Conservation (phyloP, 306 rosid species). For the Acacia acuminata region DNA sequence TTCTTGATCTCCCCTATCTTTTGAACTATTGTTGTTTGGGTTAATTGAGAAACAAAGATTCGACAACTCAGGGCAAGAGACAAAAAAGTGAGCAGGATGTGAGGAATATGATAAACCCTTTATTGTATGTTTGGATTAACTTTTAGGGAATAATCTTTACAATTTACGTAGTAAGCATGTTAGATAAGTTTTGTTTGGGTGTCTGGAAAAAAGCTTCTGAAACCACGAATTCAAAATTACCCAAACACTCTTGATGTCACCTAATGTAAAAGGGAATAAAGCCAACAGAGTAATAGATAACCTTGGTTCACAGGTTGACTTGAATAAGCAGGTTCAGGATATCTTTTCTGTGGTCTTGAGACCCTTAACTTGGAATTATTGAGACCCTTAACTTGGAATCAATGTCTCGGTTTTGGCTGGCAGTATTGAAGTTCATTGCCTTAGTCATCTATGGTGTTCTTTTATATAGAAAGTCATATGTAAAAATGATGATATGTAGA, state of each 20-base stretch:
- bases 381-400: conserved; percentile 74
- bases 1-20: conserved; percentile 61
- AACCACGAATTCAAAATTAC: no score
- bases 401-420: conserved; percentile 65
- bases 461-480: conserved; percentile 38
- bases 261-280: conserved; percentile 59
- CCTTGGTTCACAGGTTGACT: conserved; percentile 67
- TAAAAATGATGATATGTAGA: conserved; percentile 27
- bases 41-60: conserved; percentile 76
- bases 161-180: no score
- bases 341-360: conserved; percentile 54
- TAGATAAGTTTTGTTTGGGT: no score
- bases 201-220: no score
- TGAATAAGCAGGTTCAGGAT: conserved; percentile 56
- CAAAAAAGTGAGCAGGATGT: conserved; percentile 59
- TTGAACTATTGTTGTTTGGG: conserved; percentile 41
- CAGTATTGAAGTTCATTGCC: conserved; percentile 47
- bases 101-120: conserved; percentile 55
- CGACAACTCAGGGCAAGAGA: conserved; percentile 67
- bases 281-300: conserved; percentile 73
- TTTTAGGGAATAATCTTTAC: no score
- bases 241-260: conserved; percentile 41
- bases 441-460: conserved; percentile 50
- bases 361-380: no score
- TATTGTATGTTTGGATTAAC: no score